phyloP scores from a whole-genome alignment of 768 basidiomycete species.

The Porpolomopsis calyptriformis region DNA sequence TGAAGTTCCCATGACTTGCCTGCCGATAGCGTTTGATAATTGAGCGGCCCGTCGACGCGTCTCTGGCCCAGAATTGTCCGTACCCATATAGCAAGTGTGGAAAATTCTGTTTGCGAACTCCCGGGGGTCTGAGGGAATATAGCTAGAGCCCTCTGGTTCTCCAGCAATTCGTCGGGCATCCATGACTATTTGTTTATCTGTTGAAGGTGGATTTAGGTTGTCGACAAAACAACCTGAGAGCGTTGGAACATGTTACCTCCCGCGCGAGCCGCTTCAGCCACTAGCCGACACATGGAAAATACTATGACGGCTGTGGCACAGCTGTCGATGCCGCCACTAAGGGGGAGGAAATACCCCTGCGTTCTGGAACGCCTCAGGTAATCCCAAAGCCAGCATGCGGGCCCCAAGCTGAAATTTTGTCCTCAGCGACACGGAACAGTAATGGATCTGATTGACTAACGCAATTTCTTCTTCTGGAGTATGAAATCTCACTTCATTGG shows the following conservation, averaged over 20 bases:
- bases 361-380: conserved; percentile 89
- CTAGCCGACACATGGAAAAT: conserved; percentile 91
- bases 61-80: conserved; percentile 85
- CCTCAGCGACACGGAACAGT: background rate
- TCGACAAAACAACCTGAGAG: background rate
- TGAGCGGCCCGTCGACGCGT: conserved; percentile 81
- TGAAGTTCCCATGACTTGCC: conserved; percentile 34
- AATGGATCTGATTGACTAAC: conserved; percentile 41
- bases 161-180: conserved; percentile 88
- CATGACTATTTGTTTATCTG: conserved; percentile 76
- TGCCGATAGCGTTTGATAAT: conserved; percentile 80
- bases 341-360: conserved; percentile 90
- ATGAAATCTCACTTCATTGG: conserved; percentile 60
- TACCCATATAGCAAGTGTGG: conserved; percentile 99
- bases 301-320: conserved; percentile 96
- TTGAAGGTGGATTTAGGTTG: conserved; percentile 3
- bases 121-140: conserved; percentile 75
- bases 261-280: conserved; percentile 62
- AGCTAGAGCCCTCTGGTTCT: conserved; percentile 69
- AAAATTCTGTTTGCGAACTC: conserved; percentile 85
- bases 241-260: conserved; percentile 43
- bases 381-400: conserved; percentile 99
- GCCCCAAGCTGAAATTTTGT: conserved; percentile 60
- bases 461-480: conserved; percentile 94
- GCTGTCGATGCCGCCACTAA: conserved; percentile 95